Evolutionary conservation across 179 eudicot species (phyloP).

Genomic region (Amaranthus tricolor): DNA sequence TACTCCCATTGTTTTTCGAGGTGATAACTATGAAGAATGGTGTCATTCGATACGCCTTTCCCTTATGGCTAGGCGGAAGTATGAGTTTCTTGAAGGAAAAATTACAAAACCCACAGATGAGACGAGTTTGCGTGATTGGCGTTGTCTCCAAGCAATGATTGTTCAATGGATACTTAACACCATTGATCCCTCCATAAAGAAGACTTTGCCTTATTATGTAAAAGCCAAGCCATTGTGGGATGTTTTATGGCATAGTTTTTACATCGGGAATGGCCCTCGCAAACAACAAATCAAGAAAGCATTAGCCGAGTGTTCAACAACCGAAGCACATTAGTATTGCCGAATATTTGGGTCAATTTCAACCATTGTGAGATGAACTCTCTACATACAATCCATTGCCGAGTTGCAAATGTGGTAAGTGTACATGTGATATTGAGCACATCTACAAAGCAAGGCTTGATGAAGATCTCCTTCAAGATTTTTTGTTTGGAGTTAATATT

Average conservation of each 20-base stretch:
- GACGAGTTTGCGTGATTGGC: not conserved
- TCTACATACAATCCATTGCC: not conserved
- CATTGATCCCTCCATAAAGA: not conserved
- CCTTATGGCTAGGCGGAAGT: not conserved
- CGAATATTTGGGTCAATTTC: not conserved
- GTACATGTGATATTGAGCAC: not conserved
- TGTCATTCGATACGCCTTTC: not conserved
- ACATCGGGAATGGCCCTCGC: not conserved
- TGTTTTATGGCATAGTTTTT: not conserved
- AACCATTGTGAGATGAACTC: not conserved
- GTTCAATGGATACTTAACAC: not conserved
- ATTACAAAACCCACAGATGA: not conserved
- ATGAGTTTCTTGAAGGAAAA: not conserved
- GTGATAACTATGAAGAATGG: slow-evolving; percentile 2
- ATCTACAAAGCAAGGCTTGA: not conserved
- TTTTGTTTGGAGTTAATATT: not conserved
- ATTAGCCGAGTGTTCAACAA: not conserved
- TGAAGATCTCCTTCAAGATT: not conserved
- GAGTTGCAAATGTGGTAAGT: not conserved
- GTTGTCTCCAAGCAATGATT: too few species aligned
- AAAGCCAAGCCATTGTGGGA: not conserved
- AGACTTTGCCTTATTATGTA: not conserved
- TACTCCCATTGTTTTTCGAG: not conserved
- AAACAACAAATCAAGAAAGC: not conserved
- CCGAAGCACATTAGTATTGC: not conserved